Base-by-base conservation (phyloP, 1,284 basidiomycete genomes). In the Spongiforma sp. region DNA sequence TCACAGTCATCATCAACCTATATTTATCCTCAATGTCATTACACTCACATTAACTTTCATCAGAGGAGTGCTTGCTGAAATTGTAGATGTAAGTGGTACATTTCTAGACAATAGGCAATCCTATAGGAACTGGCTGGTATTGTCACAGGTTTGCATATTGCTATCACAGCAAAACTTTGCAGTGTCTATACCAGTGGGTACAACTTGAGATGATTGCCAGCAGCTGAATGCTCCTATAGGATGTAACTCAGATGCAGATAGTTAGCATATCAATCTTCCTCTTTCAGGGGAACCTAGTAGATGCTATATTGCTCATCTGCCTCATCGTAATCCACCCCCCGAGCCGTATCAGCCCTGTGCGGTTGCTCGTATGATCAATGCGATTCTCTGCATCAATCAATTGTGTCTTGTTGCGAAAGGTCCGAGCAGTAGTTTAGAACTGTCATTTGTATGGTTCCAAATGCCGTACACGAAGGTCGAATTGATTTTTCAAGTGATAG, bases 401-500 rank as follows among this genome's bases (percentile, higher is more conserved):
- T 37, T 37, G 36, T 37, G 36, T 61, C 21, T 64, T 70, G 5
- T n/a, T 73, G 48, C 53, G 55, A 12, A 59, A 62, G 71, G 68
- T 14, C 65, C 67, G 26, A 48, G 66, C 6, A 64, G 59, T 15
- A 21, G 64, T 41, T 60, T 65, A 48, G 60, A 55, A 2, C 17
- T 70, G n/a, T 58, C 19, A 12, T 6, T 62, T 11, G 55, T 65
- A 8, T 77, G 75, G 75, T 57, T 48, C 24, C 33, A 64, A 24
- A 68, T 59, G 3, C 77, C 73, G 4, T 76, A 71, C 58, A 60
- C 78, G 8, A 78, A 76, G 57, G 74, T 78, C 3, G 75, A 77
- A 61, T 78, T 77, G 77, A 68, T 68, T n/a, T 60, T 68, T 24
- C 74, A 76, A 62, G 33, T 76, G 57, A n/a, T n/a, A n/a, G n/a